Base-by-base conservation (phyloP, 352 stramenopile species). In the Hyaloperonospora arabidopsidis region DNA sequence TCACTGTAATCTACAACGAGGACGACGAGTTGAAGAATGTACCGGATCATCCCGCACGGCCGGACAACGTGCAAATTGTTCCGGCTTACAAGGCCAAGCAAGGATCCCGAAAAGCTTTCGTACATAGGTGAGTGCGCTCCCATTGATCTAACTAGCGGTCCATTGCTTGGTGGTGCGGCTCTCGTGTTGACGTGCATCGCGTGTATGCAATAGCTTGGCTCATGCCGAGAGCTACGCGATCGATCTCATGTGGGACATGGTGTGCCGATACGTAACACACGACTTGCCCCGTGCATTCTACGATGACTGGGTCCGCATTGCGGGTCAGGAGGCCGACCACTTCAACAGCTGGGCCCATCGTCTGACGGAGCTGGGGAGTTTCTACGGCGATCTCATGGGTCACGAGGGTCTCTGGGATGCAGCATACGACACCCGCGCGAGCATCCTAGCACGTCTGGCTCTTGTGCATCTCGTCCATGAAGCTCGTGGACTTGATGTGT, bases 181-280 rank as follows among this genome's bases (percentile, higher is more conserved):
- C 38, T 44, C n/a, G 19, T 18, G 19, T 21, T 18, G 15, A 41
- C 35, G 2, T 15, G 15, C 13, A 44, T 18, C 19, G 15, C 38
- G 15, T 41, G 8, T 57, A 14, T 48, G 2, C 21, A 25, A 10
- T 21, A 74, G 68, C 36, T 56, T 84, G 29, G 72, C 59, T 1
- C 76, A 84, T 34, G 72, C 74, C 10, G 74, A 84, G 54, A 80
- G 70, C 57, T 79, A 76, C 38, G 76, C 76, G 6, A 80, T 87
- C 39, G 74, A 87, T 58, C 54, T 87, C 5, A 77, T 79, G 61
- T 87, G 74, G 74, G 76, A 85, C 56, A 78, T 84, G 54, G 59
- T 87, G 15, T 62, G 55, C 7, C 73, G 76, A 34, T 84, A 84
- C 50, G 65, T 77, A 34, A 22, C 57, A 23, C 66, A 75, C 34